Evolutionary conservation across 2,329 filamentous ascomycete genomes (phyloP), one percentile per base, ranked within the genome.

Genomic region (Teratosphaeria gauchensis): DNA sequence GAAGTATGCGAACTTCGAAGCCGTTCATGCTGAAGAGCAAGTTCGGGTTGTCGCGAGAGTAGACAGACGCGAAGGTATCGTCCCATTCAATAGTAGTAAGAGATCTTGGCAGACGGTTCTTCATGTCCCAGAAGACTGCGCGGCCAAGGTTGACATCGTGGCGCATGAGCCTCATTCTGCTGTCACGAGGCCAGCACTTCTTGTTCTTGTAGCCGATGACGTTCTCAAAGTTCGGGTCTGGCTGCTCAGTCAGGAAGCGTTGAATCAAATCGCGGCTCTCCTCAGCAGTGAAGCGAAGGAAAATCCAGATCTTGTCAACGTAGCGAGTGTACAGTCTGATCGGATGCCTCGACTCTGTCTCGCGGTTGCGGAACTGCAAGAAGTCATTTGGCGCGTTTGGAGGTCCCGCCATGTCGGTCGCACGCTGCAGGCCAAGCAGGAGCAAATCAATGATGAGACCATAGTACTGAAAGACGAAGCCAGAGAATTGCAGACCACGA

Each of bases 131-230:
- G 78, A 99, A 99, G 1, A 96, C 94, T 60, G 95, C 95, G 61
- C 95, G 87, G 51, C 95, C 94, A 51, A 99, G 85, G 68, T 99
- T 97, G 65, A 99, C 95, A 75, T 99, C 94, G 74, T 99, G 94
- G 63, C 94, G 86, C 94, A 99, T 99, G 68, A 99, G 77, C 53
- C 95, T 87, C 95, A 99, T 99, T 55, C 94, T 85, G 28, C 92
- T 96, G 72, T 99, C 94, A 68, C 94, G 85, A 51, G 94, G 95
- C 94, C 94, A 99, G 76, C 95, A 99, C 74, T 97, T 99, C 80
- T 99, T 99, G 76, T 95, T 99, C 78, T 90, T 92, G 75, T 97
- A 99, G 0, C 94, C 94, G 67, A 99, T 97, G 51, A 99, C 94
- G 64, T 99, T 99, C 73, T 99, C 94, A 65, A 99, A 99, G 71